phyloP scores from a whole-genome alignment of 176 grass and related monocot genomes.

The Dendrocalamus sinicus region DNA sequence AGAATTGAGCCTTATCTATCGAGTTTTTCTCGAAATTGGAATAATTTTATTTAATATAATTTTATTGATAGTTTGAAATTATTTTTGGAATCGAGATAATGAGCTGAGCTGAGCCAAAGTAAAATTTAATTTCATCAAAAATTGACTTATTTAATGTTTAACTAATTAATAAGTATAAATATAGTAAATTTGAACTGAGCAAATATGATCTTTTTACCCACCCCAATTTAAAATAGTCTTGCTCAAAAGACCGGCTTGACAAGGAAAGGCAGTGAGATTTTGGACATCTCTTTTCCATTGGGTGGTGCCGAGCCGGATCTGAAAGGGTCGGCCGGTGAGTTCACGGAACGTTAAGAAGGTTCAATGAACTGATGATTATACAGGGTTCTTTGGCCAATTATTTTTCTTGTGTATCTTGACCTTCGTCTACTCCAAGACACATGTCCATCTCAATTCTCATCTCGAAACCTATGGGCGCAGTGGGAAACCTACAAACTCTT shows the following conservation, averaged over 20 bases:
- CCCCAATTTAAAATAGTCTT: too few species aligned
- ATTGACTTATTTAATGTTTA: too few species aligned
- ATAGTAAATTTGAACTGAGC: too few species aligned
- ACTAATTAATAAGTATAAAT: too few species aligned
- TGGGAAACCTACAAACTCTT: constrained; percentile 31
- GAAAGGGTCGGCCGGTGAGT: constrained; percentile 5
- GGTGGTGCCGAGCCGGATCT: background rate
- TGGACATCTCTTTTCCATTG: background rate
- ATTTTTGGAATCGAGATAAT: too few species aligned
- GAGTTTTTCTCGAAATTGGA: too few species aligned
- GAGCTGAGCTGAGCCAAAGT: rapidly evolving
- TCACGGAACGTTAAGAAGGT: constrained; percentile 20
- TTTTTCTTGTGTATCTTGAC: background rate
- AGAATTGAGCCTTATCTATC: too few species aligned
- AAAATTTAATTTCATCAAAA: too few species aligned
- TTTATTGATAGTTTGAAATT: too few species aligned
- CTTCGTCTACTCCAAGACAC: background rate
- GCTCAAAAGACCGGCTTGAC: background rate
- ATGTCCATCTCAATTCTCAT: background rate
- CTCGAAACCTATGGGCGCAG: constrained; percentile 13
- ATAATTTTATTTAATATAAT: too few species aligned
- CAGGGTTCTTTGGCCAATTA: background rate
- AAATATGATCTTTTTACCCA: too few species aligned
- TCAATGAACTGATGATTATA: background rate
- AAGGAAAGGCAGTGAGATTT: background rate